Percentiles rank a stretch among this genome's conserved stretches.
phyloP scores from a whole-genome alignment of 2,329 filamentous ascomycete genomes.

The Pseudogymnoascus sp. region DNA sequence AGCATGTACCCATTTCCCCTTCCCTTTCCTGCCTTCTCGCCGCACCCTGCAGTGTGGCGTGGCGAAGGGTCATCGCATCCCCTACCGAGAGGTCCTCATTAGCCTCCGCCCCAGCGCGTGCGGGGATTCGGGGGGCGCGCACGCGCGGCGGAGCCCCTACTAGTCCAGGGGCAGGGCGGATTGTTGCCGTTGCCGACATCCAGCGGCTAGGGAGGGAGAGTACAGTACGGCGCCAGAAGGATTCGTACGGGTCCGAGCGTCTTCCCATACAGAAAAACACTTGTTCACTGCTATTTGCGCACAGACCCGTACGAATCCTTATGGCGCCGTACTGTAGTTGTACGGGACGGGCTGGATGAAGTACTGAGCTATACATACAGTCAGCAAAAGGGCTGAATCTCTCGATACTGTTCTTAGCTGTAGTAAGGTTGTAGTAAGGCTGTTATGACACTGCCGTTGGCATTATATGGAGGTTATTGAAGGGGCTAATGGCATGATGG shows the following conservation, averaged over 20 bases:
- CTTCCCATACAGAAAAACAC: too few species aligned
- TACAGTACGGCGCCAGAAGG: too few species aligned
- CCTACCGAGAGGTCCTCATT: slow-evolving; percentile 3
- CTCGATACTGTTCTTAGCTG: neutral
- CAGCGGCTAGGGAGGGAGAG: neutral
- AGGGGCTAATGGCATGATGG: neutral
- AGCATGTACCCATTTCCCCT: neutral
- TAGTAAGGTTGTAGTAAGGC: too few species aligned
- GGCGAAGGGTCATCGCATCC: neutral
- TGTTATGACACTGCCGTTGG: neutral
- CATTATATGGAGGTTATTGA: neutral
- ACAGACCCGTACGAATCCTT: too few species aligned
- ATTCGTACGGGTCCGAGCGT: too few species aligned
- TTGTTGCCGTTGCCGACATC: slow-evolving; percentile 2
- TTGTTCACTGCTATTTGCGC: too few species aligned
- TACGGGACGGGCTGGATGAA: neutral
- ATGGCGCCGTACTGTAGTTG: too few species aligned
- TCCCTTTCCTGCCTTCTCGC: neutral
- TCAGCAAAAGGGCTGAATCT: neutral
- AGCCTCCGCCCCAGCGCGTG: neutral
- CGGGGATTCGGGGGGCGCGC: slow-evolving; percentile 4
- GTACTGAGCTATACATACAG: neutral
- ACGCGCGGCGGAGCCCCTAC: neutral
- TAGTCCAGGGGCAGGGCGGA: slow-evolving; percentile 3
- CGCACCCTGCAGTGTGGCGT: neutral